Conservation (phyloP, 192 early-diverging fungal species). For the Radiomyces spectabilis region DNA sequence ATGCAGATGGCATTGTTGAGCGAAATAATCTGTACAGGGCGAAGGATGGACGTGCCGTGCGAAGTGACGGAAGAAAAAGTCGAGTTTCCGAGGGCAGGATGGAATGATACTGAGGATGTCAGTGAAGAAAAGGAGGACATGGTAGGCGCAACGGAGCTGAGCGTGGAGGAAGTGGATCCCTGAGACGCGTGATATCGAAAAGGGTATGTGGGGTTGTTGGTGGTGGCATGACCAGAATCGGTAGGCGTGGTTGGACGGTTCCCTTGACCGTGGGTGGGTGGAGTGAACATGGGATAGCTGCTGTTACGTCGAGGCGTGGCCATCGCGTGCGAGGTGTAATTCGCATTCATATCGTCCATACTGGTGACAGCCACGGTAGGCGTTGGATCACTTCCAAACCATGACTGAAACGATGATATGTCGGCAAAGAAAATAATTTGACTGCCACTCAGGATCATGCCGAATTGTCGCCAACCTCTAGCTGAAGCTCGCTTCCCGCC, state of each 20-base stretch:
- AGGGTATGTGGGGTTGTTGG: not conserved
- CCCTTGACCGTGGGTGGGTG: too few species aligned
- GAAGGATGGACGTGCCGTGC: not conserved
- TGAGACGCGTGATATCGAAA: too few species aligned
- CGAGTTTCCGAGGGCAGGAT: slow-evolving; percentile 1
- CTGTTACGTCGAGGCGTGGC: slow-evolving; percentile 1
- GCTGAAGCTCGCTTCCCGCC: slow-evolving; percentile 56
- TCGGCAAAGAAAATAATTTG: slow-evolving; percentile 70
- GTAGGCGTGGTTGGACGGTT: slow-evolving; percentile 7
- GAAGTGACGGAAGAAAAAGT: slow-evolving; percentile 3
- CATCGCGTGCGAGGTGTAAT: not conserved
- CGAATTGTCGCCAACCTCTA: slow-evolving; percentile 68
- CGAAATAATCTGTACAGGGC: slow-evolving; percentile 43
- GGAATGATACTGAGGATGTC: too few species aligned
- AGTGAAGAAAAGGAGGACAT: slow-evolving; percentile 6
- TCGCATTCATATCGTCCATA: not conserved
- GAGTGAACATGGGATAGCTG: too few species aligned
- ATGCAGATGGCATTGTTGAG: slow-evolving; percentile 60
- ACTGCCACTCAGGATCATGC: slow-evolving; percentile 70
- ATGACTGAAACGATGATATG: slow-evolving; percentile 37
- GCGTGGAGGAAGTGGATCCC: not conserved
- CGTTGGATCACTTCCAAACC: slow-evolving; percentile 12
- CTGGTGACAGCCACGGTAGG: not conserved
- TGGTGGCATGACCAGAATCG: not conserved
- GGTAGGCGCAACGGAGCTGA: not conserved